Base-by-base conservation (phyloP, 2,329 filamentous ascomycete genomes). In the Arthrobotrys pseudoclavata region DNA sequence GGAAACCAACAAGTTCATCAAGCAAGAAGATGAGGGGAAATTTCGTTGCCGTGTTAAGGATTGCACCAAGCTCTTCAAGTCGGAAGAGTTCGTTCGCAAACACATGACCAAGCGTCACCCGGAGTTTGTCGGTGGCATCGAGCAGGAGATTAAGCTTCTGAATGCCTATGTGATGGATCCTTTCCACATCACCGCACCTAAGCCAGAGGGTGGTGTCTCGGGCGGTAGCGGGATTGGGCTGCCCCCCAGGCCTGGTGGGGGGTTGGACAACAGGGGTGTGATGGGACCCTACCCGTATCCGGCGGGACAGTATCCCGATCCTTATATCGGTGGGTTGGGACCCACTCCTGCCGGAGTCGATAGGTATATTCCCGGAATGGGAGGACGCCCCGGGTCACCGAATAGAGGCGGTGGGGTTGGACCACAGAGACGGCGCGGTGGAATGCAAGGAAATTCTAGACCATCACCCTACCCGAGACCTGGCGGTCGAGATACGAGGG, bases 11-110 rank as follows among this genome's bases (percentile, higher is more conserved):
- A 97, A 96, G 84, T 92, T 90, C 81, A 93, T 98, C 79, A 97
- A 97, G 85, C 95, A 98, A 84, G 96, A 99, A 84, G 96, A 99
- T 81, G 94, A 97, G 84, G 91, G 95, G 82, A 98, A 98, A 83
- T 99, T 91, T 87, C 90, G 96, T 77, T 99, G 96, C 87, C 97
- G 96, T 84, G 94, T 97, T 3, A 95, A 95, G 0, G 94, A 97
- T 45, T 99, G 96, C 84, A 91, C 92, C 10, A 99, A 99, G 84
- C 86, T 99, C 6, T 99, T 99, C 87, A 98, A 98, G 84, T 96
- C 96, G 74, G 92, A 97, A 50, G 90, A 95, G 81, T 99, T 99
- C 83, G 99, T 96, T 95, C 91, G 90, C 82, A 99, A 99, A 86
- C 96, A 99, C 82, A 91, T 98, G 15, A 95, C 98, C 85, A 99